Evolutionary conservation across 1,284 basidiomycete genomes (phyloP).

Genomic region (Exobasidium rhododendri): DNA sequence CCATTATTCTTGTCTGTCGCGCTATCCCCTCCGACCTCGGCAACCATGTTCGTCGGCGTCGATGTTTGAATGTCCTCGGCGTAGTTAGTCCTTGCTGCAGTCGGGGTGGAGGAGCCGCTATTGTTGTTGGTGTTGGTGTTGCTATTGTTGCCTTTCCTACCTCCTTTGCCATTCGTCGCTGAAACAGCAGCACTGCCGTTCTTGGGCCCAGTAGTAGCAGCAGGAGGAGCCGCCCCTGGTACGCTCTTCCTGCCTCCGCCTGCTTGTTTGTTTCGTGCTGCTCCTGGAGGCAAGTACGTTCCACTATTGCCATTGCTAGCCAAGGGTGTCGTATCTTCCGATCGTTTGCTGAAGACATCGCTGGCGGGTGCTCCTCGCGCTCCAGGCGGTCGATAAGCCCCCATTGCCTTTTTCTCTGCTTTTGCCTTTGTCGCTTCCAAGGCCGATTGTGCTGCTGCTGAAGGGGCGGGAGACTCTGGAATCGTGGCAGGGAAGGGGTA

Average conservation of each 20-base stretch:
- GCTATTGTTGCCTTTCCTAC: not conserved
- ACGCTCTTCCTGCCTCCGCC: constrained; percentile 13
- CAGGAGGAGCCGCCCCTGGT: constrained; percentile 30
- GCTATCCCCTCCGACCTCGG: constrained; percentile 19
- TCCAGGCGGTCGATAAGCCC: constrained; percentile 57
- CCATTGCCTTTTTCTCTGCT: constrained; percentile 51
- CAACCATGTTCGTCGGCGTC: constrained; percentile 5
- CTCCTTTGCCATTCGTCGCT: constrained; percentile 22
- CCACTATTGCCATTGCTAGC: constrained; percentile 15
- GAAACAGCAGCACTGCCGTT: constrained; percentile 10
- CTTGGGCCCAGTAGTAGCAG: constrained; percentile 10
- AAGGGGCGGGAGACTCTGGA: constrained; percentile 72
- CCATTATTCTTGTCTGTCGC: constrained; percentile 37
- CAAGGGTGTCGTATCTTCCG: constrained; percentile 4
- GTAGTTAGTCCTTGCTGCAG: not conserved
- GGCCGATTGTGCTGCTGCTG: constrained; percentile 60
- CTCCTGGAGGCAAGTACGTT: constrained; percentile 32
- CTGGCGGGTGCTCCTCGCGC: constrained; percentile 68
- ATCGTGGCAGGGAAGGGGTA: constrained; percentile 70
- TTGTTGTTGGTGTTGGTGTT: constrained; percentile 6
- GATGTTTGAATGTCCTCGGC: not conserved
- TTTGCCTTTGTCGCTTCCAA: constrained; percentile 51
- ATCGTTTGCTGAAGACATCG: not conserved
- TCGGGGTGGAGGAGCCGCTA: constrained; percentile 13
- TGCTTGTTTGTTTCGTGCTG: constrained; percentile 22